Percentiles rank a stretch among this genome's conserved stretches.
Evolutionary conservation across 495 filamentous ascomycete species (phyloP).

Genomic region (Neurospora tetrasperma): DNA sequence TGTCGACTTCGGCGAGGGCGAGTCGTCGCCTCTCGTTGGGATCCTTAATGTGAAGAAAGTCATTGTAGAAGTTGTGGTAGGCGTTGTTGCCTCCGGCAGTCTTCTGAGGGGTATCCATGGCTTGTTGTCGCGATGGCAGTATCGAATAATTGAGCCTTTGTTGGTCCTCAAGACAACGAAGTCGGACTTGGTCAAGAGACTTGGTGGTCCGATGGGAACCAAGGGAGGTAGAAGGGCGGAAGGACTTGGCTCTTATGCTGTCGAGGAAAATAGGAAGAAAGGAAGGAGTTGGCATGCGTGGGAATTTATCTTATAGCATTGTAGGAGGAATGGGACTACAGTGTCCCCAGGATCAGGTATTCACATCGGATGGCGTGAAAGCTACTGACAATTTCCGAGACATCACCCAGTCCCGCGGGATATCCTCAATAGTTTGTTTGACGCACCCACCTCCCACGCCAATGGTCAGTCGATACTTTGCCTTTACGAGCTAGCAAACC

Average conservation of each 20-base stretch:
- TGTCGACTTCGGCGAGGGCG: slow-evolving; percentile 65
- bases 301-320: background rate
- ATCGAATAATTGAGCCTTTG: background rate
- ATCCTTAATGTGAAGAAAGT: slow-evolving; percentile 54
- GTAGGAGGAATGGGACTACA: background rate
- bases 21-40: slow-evolving; percentile 60
- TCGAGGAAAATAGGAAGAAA: background rate
- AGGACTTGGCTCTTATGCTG: background rate
- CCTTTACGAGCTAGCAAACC: background rate
- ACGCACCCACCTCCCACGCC: background rate
- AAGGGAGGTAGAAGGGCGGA: background rate
- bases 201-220: background rate
- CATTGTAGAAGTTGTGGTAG: slow-evolving; percentile 59
- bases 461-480: background rate
- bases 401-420: background rate
- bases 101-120: slow-evolving; percentile 21
- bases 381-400: background rate
- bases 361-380: background rate
- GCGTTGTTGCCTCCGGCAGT: slow-evolving; percentile 54
- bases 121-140: background rate
- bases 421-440: background rate
- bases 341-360: background rate
- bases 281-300: background rate
- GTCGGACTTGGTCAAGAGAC: slow-evolving; percentile 1
- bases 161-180: background rate